These are phyloP conservation scores for Malania oleifera DNA, from an alignment of 164 flowering plant genomes.

Conservation along the genomic window DNA sequence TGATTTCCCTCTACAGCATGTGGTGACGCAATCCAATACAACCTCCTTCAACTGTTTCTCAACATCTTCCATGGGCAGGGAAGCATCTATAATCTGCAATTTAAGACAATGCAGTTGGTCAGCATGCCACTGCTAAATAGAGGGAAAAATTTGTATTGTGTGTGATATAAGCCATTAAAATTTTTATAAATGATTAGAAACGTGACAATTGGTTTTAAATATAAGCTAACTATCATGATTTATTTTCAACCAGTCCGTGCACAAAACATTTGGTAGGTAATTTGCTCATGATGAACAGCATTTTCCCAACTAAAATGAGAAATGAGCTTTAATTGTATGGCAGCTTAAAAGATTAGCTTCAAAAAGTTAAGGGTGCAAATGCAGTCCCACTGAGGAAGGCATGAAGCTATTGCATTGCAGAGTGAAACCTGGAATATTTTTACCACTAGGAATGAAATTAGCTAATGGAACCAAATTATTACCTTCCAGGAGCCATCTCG, in stretches of 20 bases:
- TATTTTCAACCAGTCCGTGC: too few species aligned
- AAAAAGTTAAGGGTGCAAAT: too few species aligned
- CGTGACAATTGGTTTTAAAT: background rate
- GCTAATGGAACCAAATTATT: constrained; percentile 1
- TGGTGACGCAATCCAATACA: constrained; percentile 37
- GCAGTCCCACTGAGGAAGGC: background rate
- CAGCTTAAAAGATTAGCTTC: too few species aligned
- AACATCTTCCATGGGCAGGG: constrained; percentile 57
- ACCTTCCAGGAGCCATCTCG: constrained; percentile 82
- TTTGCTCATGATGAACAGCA: too few species aligned
- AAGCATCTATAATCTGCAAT: constrained; percentile 67
- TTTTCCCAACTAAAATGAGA: too few species aligned
- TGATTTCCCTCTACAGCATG: constrained; percentile 56
- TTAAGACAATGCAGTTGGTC: background rate
- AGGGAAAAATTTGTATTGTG: background rate
- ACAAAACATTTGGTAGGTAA: too few species aligned
- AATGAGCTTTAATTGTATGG: too few species aligned
- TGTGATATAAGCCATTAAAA: background rate
- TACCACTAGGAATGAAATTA: background rate
- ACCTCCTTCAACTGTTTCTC: constrained; percentile 54
- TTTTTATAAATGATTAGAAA: background rate
- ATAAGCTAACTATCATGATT: background rate
- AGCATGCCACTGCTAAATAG: background rate
- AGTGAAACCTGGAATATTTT: background rate
- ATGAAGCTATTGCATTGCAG: background rate